These are phyloP conservation scores for Daedaleopsis sinensis DNA, from an alignment of 768 basidiomycete genomes.

Conservation along the genomic window DNA sequence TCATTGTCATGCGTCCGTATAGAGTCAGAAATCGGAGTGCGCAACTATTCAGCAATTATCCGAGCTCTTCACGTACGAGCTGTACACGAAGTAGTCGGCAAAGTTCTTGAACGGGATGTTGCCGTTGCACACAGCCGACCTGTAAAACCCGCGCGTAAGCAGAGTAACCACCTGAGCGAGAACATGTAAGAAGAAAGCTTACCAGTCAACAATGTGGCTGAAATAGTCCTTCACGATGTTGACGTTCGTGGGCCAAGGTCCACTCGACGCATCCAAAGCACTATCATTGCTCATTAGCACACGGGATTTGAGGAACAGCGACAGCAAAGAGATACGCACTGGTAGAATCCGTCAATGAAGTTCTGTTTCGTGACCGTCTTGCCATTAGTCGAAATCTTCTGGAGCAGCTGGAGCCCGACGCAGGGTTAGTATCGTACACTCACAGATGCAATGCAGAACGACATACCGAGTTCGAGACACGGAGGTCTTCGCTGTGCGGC, in stretches of 20 bases:
- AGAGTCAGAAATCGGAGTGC: too few species aligned
- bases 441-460: background rate
- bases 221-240: background rate
- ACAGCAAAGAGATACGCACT: background rate
- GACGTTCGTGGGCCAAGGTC: background rate
- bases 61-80: background rate
- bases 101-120: background rate
- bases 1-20: too few species aligned
- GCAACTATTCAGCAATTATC: background rate
- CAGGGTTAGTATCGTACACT: background rate
- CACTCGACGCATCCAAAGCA: background rate
- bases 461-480: background rate
- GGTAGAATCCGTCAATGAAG: conserved; percentile 1
- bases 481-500: background rate
- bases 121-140: background rate
- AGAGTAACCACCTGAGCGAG: too few species aligned
- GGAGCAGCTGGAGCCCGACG: background rate
- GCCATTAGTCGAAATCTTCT: background rate
- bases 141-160: background rate
- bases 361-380: background rate
- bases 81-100: background rate
- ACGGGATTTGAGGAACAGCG: background rate
- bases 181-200: background rate
- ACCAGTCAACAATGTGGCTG: background rate
- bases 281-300: background rate